These are phyloP conservation scores for Coniochaeta prunicola DNA, from an alignment of 2,329 filamentous ascomycete species.

Conservation along the genomic window DNA sequence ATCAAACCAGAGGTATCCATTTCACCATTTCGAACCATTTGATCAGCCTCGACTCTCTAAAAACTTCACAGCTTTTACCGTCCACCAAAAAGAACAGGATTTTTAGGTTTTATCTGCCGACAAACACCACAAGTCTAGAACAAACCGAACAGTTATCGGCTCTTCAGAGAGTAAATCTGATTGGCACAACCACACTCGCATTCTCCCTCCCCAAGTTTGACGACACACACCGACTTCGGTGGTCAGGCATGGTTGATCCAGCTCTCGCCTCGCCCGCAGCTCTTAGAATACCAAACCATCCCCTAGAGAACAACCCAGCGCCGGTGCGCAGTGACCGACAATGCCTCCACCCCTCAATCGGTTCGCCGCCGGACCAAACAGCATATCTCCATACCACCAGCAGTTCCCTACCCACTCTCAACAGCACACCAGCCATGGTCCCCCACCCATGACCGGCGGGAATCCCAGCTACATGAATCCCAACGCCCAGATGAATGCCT, in stretches of 20 bases:
- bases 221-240: constrained; percentile 1
- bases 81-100: not conserved
- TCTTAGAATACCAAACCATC: constrained; percentile 6
- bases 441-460: constrained; percentile 48
- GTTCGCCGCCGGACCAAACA: constrained; percentile 38
- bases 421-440: constrained; percentile 34
- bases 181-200: not conserved
- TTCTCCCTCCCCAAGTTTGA: not conserved
- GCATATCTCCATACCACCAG: constrained; percentile 38
- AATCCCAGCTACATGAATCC: constrained; percentile 67
- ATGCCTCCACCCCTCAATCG: constrained; percentile 36
- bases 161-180: not conserved
- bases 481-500: constrained; percentile 61
- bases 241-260: constrained; percentile 7
- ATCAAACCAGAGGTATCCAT: not conserved
- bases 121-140: not conserved
- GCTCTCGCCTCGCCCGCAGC: constrained; percentile 10
- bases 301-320: constrained; percentile 4
- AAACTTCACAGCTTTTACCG: not conserved
- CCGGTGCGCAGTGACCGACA: constrained; percentile 17
- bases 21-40: not conserved
- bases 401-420: constrained; percentile 43
- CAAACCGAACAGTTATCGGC: not conserved
- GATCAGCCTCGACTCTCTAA: not conserved
- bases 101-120: not conserved